phyloP scores from a whole-genome alignment of 352 stramenopile species.

The Globisporangium abappressorium region DNA sequence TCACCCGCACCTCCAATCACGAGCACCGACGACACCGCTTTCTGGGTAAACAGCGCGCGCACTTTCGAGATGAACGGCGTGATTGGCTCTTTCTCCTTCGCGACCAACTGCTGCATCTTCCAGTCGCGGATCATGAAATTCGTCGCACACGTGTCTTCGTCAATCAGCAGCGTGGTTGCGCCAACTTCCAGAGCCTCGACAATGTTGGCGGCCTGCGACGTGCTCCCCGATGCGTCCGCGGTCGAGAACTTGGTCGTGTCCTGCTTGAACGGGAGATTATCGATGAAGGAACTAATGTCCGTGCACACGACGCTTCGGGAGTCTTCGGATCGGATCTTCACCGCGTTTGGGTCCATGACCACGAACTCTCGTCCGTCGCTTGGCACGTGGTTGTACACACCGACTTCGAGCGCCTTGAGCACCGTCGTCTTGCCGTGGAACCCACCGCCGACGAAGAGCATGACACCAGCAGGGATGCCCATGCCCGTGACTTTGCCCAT shows the following conservation, averaged over 20 bases:
- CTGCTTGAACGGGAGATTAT: constrained; percentile 94
- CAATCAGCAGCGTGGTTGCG: constrained; percentile 91
- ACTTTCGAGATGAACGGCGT: constrained; percentile 96
- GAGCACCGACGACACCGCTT: constrained; percentile 91
- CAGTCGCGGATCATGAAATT: constrained; percentile 99
- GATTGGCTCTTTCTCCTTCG: constrained; percentile 96
- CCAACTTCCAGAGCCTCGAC: constrained; percentile 92
- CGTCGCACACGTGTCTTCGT: constrained; percentile 97
- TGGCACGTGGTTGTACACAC: constrained; percentile 96
- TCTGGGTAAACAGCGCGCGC: constrained; percentile 88
- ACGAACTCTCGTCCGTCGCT: constrained; percentile 95
- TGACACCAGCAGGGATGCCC: constrained; percentile 93
- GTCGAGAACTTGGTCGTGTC: constrained; percentile 92
- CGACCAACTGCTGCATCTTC: constrained; percentile 96
- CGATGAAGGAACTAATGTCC: constrained; percentile 96
- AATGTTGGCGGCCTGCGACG: constrained; percentile 96
- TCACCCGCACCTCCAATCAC: constrained; percentile 96
- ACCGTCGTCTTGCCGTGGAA: constrained; percentile 98
- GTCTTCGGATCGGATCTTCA: constrained; percentile 97
- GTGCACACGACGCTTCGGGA: constrained; percentile 88
- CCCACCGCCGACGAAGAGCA: constrained; percentile 95
- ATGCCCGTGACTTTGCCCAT: constrained; percentile 86
- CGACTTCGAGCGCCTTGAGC: constrained; percentile 91
- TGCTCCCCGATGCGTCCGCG: constrained; percentile 94
- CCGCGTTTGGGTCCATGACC: constrained; percentile 73